Conservation (phyloP, 2,329 filamentous ascomycete genomes). For the Falciphora oryzae region DNA sequence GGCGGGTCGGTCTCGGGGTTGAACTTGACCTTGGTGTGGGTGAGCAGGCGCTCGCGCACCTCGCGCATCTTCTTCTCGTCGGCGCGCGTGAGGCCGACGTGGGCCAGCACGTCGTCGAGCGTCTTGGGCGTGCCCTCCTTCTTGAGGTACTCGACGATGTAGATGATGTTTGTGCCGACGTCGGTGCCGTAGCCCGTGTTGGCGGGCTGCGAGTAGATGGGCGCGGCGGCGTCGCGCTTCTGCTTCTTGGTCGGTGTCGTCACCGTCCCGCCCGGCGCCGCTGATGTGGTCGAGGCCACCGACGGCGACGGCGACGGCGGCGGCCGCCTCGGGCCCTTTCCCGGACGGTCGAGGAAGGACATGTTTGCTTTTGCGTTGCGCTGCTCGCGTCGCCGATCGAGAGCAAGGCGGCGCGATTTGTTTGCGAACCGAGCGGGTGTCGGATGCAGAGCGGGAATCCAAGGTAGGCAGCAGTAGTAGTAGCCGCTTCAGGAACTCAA, state of each 20-base stretch:
- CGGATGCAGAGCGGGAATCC: not conserved
- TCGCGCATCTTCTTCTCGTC: constrained; percentile 56
- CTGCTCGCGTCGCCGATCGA: constrained; percentile 1
- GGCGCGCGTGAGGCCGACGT: constrained; percentile 65
- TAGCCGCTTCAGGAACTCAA: not conserved
- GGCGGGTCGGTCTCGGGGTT: constrained; percentile 41
- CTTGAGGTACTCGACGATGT: constrained; percentile 78
- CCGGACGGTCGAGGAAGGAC: constrained; percentile 61
- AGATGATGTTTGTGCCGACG: constrained; percentile 82
- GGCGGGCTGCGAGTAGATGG: constrained; percentile 70
- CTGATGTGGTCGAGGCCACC: constrained; percentile 41
- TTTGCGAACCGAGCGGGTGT: not conserved
- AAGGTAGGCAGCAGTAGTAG: too few species aligned
- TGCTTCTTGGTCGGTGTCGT: constrained; percentile 60
- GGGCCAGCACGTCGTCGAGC: constrained; percentile 72
- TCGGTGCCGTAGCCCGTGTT: constrained; percentile 71
- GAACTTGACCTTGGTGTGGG: constrained; percentile 55
- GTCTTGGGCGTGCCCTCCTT: constrained; percentile 63
- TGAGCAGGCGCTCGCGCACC: constrained; percentile 63
- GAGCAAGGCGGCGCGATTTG: not conserved
- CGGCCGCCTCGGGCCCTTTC: constrained; percentile 46
- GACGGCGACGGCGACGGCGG: constrained; percentile 60
- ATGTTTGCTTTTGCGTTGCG: not conserved
- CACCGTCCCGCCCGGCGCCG: constrained; percentile 27
- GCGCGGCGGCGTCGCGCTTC: constrained; percentile 48